Evolutionary conservation across 805 yeast genomes (phyloP), one percentile per base, ranked within the genome.

Genomic region (Starmerella khaoyaiensis): DNA sequence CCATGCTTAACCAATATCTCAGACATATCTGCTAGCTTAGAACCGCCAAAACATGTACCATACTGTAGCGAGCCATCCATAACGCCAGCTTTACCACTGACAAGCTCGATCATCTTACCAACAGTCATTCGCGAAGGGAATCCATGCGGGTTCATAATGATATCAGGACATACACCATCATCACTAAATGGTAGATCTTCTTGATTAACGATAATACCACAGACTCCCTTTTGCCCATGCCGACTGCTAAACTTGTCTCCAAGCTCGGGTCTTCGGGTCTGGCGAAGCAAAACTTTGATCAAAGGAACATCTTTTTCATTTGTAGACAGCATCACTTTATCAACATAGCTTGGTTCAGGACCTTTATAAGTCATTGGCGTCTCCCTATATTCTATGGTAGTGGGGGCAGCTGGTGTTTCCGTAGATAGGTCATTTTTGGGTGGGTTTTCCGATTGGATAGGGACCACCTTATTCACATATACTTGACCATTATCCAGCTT

Each of bases 101-200:
- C 79, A 45, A 87, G 68, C 60, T 90, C 98, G 48, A 90, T 74
- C 97, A 90, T 87, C 61, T 90, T 90, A 42, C 98, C 98, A 15
- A 90, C 97, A 27, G 98, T 90, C 98, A 90, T 90, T 71, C 98
- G 93, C 24, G 97, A 87, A 45, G 98, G 98, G 77, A 87, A 90
- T 65, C 96, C 98, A 21, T 31, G 35, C 97, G 93, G 25, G 96
- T 87, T 87, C 96, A 87, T 87, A 54, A 87, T 87, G 47, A 87
- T 86, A 63, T 87, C 98, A 0, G 98, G 98, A 3, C 74, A 67
- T 19, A 90, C 71, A 56, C 98, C 98, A 41, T 76, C 71, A 51
- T 90, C 97, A 55, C 76, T 82, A 61, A 87, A 87, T 11, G 98
- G 98, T 69, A 87, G 68, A 54, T 87, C 98, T 51, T 87, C 97